phyloP scores from a whole-genome alignment of 2,329 filamentous ascomycete genomes.

The Beauveria caledonica region DNA sequence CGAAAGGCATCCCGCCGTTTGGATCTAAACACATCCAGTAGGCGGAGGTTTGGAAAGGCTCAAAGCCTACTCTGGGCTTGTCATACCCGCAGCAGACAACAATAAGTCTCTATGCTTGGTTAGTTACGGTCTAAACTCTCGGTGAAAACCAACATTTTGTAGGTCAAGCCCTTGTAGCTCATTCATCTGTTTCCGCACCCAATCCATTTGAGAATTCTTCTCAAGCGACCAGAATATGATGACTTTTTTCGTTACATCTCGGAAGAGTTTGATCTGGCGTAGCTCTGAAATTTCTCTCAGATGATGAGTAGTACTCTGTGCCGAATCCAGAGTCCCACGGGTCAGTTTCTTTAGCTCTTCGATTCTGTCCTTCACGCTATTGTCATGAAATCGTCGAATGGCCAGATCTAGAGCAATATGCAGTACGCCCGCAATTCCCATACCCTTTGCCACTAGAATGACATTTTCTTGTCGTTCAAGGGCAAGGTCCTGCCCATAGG shows the following conservation, averaged over 20 bases:
- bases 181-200: background rate
- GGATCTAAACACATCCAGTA: background rate
- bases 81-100: no score
- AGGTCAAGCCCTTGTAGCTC: background rate
- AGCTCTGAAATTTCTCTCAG: background rate
- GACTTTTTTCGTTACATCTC: background rate
- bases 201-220: background rate
- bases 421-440: background rate
- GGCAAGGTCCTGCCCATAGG: background rate
- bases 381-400: background rate
- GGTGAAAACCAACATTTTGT: background rate
- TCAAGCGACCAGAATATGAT: background rate
- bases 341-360: background rate
- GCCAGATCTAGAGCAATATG: background rate
- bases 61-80: no score
- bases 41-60: background rate
- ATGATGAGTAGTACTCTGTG: background rate
- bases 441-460: background rate
- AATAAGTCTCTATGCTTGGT: background rate
- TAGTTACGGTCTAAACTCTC: background rate
- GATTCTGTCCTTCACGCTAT: background rate
- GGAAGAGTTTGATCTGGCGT: background rate
- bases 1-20: background rate
- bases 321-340: background rate
- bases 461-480: background rate